Base-by-base conservation (phyloP, 352 stramenopile species). In the Globisporangium apiculatum region DNA sequence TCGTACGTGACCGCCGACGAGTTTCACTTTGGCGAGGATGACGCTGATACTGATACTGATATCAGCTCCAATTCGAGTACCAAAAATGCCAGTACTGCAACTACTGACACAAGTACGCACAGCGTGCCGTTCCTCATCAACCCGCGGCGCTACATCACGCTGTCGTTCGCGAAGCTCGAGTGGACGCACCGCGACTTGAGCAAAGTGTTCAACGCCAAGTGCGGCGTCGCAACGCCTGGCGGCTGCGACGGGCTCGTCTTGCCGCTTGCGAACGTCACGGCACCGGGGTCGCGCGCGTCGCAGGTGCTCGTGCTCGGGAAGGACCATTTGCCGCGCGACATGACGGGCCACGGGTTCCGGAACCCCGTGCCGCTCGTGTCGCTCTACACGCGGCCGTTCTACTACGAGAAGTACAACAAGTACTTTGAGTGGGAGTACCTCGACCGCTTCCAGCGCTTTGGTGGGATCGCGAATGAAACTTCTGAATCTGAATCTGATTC, bases 81-180 rank as follows among this genome's bases (percentile, higher is more conserved):
- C 9, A 8, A 31, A 31, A 31, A 24, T 24, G 18, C 10, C 9
- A 53, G 10, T 7, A 40, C 10, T 12, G 11, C 48, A 35, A 50
- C 15, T 18, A 15, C 24, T 36, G 24, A 41, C 48, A 3, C 24
- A 3, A 14, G 53, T 24, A 40, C 37, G 6, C 9, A 55, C 7
- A 18, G 7, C 14, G 36, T 48, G 2, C 70, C 67, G 12, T 71
- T 62, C 45, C 53, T 69, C 38, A 37, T 66, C 6, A 71, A 69
- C 11, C 58, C 67, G 14, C 58, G 70, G 6, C 70, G 67, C 4
- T 54, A 76, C 48, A 54, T 75, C 52, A 55, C 66, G 15, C 62
- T 78, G n/a, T 69, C 70, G 7, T 76, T 78, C 43, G 70, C 58
- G 0, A 72, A 70, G 53, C 40, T 76, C 38, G 60, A 68, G 24